These are phyloP conservation scores for Leptodermis oblonga DNA, from an alignment of 257 asterid genomes.

Conservation along the genomic window DNA sequence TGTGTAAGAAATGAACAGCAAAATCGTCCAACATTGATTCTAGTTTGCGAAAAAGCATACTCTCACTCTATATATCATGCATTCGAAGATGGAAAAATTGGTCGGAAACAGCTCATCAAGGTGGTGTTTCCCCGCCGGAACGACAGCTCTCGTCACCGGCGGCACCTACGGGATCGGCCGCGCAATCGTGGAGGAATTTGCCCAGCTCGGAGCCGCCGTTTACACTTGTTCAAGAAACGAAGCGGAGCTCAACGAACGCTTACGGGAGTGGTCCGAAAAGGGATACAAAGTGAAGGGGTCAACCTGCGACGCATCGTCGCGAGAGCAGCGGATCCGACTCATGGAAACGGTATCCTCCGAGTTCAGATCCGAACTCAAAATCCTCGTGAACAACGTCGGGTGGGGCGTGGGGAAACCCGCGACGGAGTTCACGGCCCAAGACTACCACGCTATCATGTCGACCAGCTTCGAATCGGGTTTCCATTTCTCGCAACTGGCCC, in stretches of 20 bases:
- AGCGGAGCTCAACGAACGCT: not conserved
- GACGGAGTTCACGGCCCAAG: not conserved
- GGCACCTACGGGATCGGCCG: slow-evolving; percentile 21
- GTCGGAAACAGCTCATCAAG: slow-evolving; percentile 4
- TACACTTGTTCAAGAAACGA: slow-evolving; percentile 16
- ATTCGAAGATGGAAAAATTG: too few relatives aligned
- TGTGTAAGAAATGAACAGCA: too few relatives aligned
- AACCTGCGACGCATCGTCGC: not conserved
- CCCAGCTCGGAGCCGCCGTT: not conserved
- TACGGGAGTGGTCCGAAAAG: not conserved
- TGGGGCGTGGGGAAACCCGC: not conserved
- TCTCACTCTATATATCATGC: too few relatives aligned
- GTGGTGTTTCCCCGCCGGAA: slow-evolving; percentile 17
- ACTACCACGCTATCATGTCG: not conserved
- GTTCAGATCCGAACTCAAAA: slow-evolving; percentile 1
- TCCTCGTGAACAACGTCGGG: slow-evolving; percentile 10
- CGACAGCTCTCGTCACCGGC: slow-evolving; percentile 15
- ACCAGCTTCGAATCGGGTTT: slow-evolving; percentile 9
- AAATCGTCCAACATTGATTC: too few relatives aligned
- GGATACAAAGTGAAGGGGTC: slow-evolving; percentile 12
- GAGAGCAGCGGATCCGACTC: not conserved
- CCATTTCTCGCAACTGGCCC: slow-evolving; percentile 9
- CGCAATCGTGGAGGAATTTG: slow-evolving; percentile 7
- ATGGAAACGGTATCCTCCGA: slow-evolving; percentile 8
- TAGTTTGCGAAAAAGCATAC: too few relatives aligned